Base-by-base conservation (phyloP, 2,329 filamentous ascomycete genomes). In the Thelonectria blattea region DNA sequence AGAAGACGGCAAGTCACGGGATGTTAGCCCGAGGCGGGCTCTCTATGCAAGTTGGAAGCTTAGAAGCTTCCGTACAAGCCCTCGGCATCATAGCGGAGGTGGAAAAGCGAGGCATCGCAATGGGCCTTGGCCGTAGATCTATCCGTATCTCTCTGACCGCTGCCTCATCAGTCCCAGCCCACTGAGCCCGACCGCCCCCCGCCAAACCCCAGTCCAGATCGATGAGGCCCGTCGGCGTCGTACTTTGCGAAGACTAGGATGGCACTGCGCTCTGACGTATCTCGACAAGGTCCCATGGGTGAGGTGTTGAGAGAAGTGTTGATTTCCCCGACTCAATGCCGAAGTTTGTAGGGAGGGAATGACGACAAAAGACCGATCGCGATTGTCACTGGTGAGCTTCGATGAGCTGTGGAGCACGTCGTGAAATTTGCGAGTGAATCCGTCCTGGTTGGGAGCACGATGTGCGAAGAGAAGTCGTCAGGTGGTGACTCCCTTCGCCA, bases 221-320 rank as follows among this genome's bases (percentile, higher is more conserved):
- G 43, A 48, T n/a, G 14, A 47, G 27, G 22, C 10, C 42, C 45
- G 45, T 47, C 27, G 6, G n/a, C 24, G 45, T 47, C 9, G 22
- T 47, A 20, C 45, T 27, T 30, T 47, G 22, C 27, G 32, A 20
- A 41, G 37, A 24, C 18, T 27, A 22, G 47, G 30, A 43, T 17
- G 15, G 39, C 12, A 12, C 30, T 52, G 52, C 46, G 27, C 18
- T 34, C 52, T 60, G 58, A 56, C 58, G 58, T 56, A 60, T 47
- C 39, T 45, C n/a, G n/a, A 30, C 43, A 41, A 46, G 53, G 53
- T 45, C 22, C 27, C 34, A 22, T 56, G 52, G 24, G 12, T 15
- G 22, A 48, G 37, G 48, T 41, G 42, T 45, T 17, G 49, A 45
- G 27, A 30, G 22, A n/a, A 24, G 22, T 24, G 22, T 24, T 41